Evolutionary conservation across 768 basidiomycete genomes (phyloP).

Genomic region (Xerocomellus chrysenteron): DNA sequence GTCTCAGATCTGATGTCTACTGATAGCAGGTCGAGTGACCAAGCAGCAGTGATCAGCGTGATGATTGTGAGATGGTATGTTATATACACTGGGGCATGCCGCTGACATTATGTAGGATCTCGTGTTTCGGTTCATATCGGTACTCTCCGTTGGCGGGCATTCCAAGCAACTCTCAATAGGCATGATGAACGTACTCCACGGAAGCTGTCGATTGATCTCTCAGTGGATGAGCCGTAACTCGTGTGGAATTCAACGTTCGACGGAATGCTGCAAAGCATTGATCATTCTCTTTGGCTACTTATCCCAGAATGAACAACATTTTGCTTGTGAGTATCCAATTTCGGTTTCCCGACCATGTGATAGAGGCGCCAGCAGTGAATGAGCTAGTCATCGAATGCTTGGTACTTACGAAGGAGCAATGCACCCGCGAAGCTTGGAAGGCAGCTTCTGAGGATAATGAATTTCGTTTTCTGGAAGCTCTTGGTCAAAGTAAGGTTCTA

Average conservation of each 20-base stretch:
- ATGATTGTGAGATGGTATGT: conserved; percentile 25
- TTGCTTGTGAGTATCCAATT: conserved; percentile 14
- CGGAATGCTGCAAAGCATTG: conserved; percentile 31
- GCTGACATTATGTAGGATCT: conserved; percentile 19
- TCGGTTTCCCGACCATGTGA: background rate
- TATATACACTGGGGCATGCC: background rate
- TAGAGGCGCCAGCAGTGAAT: conserved; percentile 14
- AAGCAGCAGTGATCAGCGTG: conserved; percentile 20
- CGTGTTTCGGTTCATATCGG: conserved; percentile 22
- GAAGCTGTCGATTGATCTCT: conserved; percentile 18
- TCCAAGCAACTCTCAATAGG: conserved; percentile 16
- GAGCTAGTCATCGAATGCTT: conserved; percentile 22
- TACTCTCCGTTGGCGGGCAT: conserved; percentile 15
- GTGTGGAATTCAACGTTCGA: conserved; percentile 27
- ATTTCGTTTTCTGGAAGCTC: conserved; percentile 9
- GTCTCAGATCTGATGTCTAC: background rate
- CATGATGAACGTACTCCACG: conserved; percentile 18
- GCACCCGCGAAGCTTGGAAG: conserved; percentile 23
- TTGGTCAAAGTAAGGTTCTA: conserved; percentile 21
- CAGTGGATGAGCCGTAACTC: conserved; percentile 24
- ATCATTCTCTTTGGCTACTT: conserved; percentile 25
- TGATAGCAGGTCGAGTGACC: background rate
- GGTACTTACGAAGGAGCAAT: conserved; percentile 8
- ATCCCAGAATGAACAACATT: conserved; percentile 20
- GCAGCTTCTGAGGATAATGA: conserved; percentile 12